Base-by-base conservation (phyloP, 176 grass and related monocot species). In the Triticum urartu region DNA sequence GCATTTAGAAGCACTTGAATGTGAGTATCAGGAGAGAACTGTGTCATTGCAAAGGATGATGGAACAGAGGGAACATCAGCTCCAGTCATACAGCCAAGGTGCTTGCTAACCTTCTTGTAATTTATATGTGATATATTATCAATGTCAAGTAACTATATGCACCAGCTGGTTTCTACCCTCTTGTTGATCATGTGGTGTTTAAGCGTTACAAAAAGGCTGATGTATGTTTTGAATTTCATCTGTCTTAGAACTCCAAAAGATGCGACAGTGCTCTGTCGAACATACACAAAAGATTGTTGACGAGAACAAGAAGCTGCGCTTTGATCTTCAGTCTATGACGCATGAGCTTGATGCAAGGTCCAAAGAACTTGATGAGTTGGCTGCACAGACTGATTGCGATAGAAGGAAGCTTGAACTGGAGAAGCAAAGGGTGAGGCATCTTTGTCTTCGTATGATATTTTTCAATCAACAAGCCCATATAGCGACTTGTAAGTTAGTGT, bases 231-330 rank as follows among this genome's bases (percentile, higher is more conserved):
- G 13, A 30, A 59, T 25, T 72, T 72, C 58, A 72, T 34, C 39
- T 30, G 80, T 56, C 47, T 21, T 72, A 98, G 95, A 94, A 83
- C 92, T 95, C 43, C 75, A 42, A 64, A 98, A 92, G 88, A 94
- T 92, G 91, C 86, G 89, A 14, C 83, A 87, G 32, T 69, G 89
- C 79, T 75, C 86, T 89, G 64, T 87, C 66, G 77, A 95, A 72
- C 88, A 95, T 80, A 89, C 88, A 35, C 76, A 74, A 56, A 92
- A 34, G 75, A 69, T 86, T 68, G 58, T 93, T 90, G 80, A 83
- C 1, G 91, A 98, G 73, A 95, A 98, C 47, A 39, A 52, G 58
- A 91, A 87, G 20, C 79, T 98, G 78, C 69, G 47, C 17, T 35
- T 56, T 3, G 59, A 91, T 69, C 75, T 95, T 47, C 88, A 94